Base-by-base conservation (phyloP, 805 yeast genomes). In the Ogataea salicorniae region DNA sequence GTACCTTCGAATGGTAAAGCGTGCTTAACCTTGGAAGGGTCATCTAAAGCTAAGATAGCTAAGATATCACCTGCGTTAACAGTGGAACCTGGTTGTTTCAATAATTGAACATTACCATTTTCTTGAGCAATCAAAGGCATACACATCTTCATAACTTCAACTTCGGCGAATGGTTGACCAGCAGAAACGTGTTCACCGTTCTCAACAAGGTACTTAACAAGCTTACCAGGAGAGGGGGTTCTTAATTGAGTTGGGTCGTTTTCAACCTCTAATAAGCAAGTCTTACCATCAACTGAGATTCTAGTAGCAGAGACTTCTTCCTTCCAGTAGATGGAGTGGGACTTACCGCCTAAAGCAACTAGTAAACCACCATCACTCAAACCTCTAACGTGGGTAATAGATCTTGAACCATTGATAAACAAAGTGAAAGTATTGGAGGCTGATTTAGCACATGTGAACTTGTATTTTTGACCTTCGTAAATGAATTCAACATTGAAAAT, bases 81-180 rank as follows among this genome's bases (percentile, higher is more conserved):
- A 26, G 95, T 89, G n/a, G 98, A 85, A 45, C 99, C 99, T 9
- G 99, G 98, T 73, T 94, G 99, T 70, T 94, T 92, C 64, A 94
- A 81, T 39, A 90, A 73, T 72, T 92, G 97, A 46, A 91, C 87
- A 49, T 79, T 75, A 77, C 99, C 99, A 61, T 87, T 85, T 68
- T 92, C 99, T 68, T 83, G 88, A 18, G 97, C 92, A 62, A 91
- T 73, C 60, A 94, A 77, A 43, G 99, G 97, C 97, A 94, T 94
- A 70, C 91, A 90, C 99, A 94, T 94, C 71, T 94, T 94, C 99
- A 94, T 94, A 57, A 94, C 99, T 73, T 94, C 99, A 48, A 94
- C 97, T 73, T 94, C 99, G 38, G 99, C 99, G 63, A 81, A 95
- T 41, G 97, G 83, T 71, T 92, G 95, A 51, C 98, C 98, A 50